phyloP scores from a whole-genome alignment of 2,329 filamentous ascomycete species.

The Cryphonectria nitschkei region DNA sequence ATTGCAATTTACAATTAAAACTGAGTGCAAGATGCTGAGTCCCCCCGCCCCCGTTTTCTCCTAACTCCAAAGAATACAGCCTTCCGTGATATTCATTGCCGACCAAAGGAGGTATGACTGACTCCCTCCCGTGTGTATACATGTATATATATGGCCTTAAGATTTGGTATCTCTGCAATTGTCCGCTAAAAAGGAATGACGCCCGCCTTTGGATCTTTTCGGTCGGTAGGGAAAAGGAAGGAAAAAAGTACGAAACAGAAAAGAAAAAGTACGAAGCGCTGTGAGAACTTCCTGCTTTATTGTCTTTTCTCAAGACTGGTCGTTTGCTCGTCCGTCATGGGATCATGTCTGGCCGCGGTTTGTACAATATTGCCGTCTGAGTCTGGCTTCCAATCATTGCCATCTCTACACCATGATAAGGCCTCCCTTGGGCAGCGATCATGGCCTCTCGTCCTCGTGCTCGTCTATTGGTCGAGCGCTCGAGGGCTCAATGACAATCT shows the following conservation, averaged over 20 bases:
- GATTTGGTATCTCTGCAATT: constrained; percentile 9
- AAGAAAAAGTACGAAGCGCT: no score
- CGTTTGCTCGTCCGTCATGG: not conserved
- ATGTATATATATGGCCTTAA: not conserved
- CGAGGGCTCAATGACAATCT: constrained; percentile 63
- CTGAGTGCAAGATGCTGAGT: not conserved
- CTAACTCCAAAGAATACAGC: not conserved
- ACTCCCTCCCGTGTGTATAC: not conserved
- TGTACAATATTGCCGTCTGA: not conserved
- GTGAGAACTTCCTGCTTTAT: not conserved
- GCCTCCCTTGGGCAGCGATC: not conserved
- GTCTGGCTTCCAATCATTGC: not conserved
- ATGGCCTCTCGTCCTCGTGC: constrained; percentile 15
- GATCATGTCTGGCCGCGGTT: not conserved
- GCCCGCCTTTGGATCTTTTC: not conserved
- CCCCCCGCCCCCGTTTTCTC: not conserved
- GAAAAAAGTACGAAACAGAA: not conserved
- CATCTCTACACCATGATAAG: not conserved
- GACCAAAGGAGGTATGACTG: not conserved
- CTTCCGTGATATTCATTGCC: no score
- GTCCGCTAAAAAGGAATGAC: not conserved
- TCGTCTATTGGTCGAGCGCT: constrained; percentile 40
- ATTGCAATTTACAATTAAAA: not conserved
- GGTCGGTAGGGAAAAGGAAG: not conserved
- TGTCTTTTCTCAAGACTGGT: not conserved